Base-by-base conservation (phyloP, 176 grass and related monocot species). In the Aechmea fasciata region DNA sequence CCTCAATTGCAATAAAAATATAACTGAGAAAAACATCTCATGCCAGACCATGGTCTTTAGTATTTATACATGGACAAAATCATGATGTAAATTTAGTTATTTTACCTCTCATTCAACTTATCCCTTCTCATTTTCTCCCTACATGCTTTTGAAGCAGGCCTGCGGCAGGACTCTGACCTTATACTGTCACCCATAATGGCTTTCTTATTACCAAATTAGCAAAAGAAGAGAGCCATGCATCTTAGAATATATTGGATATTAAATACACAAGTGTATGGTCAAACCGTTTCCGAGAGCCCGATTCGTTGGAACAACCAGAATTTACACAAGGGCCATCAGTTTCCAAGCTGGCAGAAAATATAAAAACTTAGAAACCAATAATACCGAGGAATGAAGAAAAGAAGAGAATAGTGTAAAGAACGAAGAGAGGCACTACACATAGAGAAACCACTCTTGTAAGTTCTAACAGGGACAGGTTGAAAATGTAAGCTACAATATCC, bases 111-210 rank as follows among this genome's bases (percentile, higher is more conserved):
- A 73, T 91, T 91, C 67, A 91, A 59, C 62, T 79, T 91, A 47
- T 85, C 79, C 64, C 89, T 85, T 83, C 89, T 82, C 33, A 80
- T 71, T 67, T 82, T 91, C 66, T 91, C 89, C 61, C 89, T 85
- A 28, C 66, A 83, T 70, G 89, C 89, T 85, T 91, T 91, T 41
- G 85, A 85, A 51, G 76, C 69, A 25, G 82, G 85, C 73, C 79
- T 59, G 77, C 73, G n/a, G 0, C 66, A 72, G 26, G 85, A 77
- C 57, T 15, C 85, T 75, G 85, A 62, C 66, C 89, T 85, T 67
- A 80, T 52, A 73, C 89, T 91, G 84, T 5, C 29, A 71, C 2
- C 33, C 68, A 51, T 29, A 80, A 80, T 22, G 79, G 61, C 47
- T 54, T 61, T 33, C 33, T 49, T 75, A 19, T 80, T 69, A 78